Evolutionary conservation across 495 filamentous ascomycete genomes (phyloP), one percentile per base, ranked within the genome.

Genomic region (Rhypophila decipiens): DNA sequence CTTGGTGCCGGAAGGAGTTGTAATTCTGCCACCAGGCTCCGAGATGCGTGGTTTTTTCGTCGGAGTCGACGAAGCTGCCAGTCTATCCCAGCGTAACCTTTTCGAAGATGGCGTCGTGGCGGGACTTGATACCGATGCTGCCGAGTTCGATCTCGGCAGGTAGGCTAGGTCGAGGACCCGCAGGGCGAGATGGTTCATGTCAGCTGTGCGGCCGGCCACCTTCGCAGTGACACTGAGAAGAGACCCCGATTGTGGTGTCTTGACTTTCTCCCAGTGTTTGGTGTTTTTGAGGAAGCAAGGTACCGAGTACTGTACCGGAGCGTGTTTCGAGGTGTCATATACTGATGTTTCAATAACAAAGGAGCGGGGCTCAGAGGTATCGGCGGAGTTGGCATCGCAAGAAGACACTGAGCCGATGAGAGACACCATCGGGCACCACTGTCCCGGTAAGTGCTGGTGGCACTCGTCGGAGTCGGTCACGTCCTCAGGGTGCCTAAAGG

Each of bases 31-130:
- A 12, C 23, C 39, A 42, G 21, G 39, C 20, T 24, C 22, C 39
- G 20, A 42, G 20, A 22, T 22, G 39, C 39, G 39, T 24, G 9
- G 39, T 42, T 24, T 42, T 23, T 42, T 42, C 39, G 39, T 22
- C 22, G 39, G 39, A 18, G 39, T 42, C 39, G 39, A 42, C n/a
- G 39, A 42, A 42, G 39, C 21, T 22, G 39, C 39, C 20, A 18
- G 21, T 13, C 39, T 22, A 42, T 42, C 39, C 39, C 39, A 42
- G 39, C 39, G 39, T 10, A 20, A 39, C 38, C 38, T 15, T 20
- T 39, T 39, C 38, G 38, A 39, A 39, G 38, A 20, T 19, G 38
- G 38, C 17, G 38, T 39, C 4, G 38, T 19, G 38, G 38, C 15
- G 17, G 38, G 38, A 31, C 27, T 31, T 31, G 27, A 31, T 37